Base-by-base conservation (phyloP, 345 rosid genomes). In the Noccaea caerulescens region DNA sequence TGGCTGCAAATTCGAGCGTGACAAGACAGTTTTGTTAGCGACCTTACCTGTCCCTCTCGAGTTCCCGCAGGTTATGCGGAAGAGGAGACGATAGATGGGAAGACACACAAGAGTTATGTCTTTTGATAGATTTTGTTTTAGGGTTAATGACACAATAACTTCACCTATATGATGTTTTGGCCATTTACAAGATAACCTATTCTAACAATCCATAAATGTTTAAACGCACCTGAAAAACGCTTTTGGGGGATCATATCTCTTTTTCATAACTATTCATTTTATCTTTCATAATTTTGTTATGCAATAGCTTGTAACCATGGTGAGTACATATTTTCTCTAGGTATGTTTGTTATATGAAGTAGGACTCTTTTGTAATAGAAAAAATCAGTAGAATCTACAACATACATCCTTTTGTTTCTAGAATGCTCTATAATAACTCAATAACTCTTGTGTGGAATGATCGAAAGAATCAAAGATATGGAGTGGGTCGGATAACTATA, bases 1-100 rank as follows among this genome's bases (percentile, higher is more conserved):
- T 76, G 98, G 99, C 3, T 94, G 99, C 87, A 93, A 86, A 77
- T 18, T 88, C 3, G n/a, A 5, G 0, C 65, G 64, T 4, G 83
- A 80, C 67, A 83, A 85, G 10, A 55, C 45, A 5, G n/a, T 4
- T 51, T 1, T 5, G n/a, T 20, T 67, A 7, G 88, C 84, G 0
- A 82, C 79, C 13, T 93, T 94, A 68, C 87, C 87, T 0, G 85
- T 76, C 11, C 97, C 99, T 68, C 84, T 94, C 45, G 42, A 68
- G 27, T 94, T 94, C 76, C 95, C 90, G 37, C 16, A 77, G 3
- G 59, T 61, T 52, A 16, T 49, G 18, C 80, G 73, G 76, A 72
- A 34, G 58, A 77, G 68, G 80, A 27, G 80, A 30, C 72, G 86
- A 16, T 71, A 71, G 74, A 70, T 25, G 60, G 50, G 51, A 47